Evolutionary conservation across 306 rosid species (phyloP), one percentile per base, ranked within the genome.

Genomic region (Calophaca sinica): DNA sequence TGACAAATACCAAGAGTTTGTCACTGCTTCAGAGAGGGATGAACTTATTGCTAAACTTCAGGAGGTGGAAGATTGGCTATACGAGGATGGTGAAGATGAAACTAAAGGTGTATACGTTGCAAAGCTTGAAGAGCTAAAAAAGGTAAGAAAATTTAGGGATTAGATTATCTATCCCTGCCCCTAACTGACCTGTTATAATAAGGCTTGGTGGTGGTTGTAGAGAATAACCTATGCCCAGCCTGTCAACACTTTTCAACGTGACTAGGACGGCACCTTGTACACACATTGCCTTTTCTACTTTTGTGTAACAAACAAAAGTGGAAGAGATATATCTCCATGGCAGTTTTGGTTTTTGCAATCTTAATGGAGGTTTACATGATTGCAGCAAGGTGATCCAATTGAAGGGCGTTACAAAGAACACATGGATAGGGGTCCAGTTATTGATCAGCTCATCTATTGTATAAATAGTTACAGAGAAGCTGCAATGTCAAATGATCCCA

Each of bases 41-140:
- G 91, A 59, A 4, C 75, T 94, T 58, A 81, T 53, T 54, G 50
- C 88, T 13, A 92, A 62, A 62, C 97, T 94, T 72, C 96, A 92
- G 86, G 96, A 84, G 83, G 90, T 88, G 59, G 99, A 94, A 79
- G 99, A 94, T 68, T 94, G 99, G 99, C 65, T 94, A 35, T 94
- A 94, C 51, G 99, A 94, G 72, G 96, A 92, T 0, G 99, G 99
- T 10, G 99, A 94, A 74, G 99, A 94, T 61, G 99, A 94, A 74
- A 90, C 97, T n/a, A 94, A 94, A 76, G 99, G 97, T 11, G 97
- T 94, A 35, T 94, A 91, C 57, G 54, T 87, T 66, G 89, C 97
- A 62, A 94, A 94, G 77, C 97, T 91, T 6, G 97, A 94, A 80
- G 99, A 94, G 72, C 92, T 94, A 1, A 88, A 88, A 82, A 94